These are phyloP conservation scores for Willaertia magna DNA, from an alignment of 208 protist species.

Conservation along the genomic window DNA sequence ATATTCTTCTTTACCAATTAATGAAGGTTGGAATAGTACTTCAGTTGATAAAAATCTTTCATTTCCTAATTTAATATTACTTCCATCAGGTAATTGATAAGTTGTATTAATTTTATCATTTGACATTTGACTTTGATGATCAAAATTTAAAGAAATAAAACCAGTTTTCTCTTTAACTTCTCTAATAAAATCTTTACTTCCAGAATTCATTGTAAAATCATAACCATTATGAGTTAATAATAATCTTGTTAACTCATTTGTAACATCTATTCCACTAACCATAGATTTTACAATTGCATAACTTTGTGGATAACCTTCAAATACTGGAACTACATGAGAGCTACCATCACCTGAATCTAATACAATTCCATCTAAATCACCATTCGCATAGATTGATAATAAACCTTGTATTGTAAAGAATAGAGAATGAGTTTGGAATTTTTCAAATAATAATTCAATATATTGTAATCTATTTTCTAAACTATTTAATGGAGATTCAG, in stretches of 20 bases:
- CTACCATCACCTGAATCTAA: conserved; percentile 96
- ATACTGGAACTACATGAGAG: conserved; percentile 94
- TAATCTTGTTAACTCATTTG: conserved; percentile 79
- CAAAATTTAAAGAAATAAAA: conserved; percentile 53
- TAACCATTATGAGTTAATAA: conserved; percentile 55
- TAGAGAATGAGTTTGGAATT: conserved; percentile 76
- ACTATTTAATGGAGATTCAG: conserved; percentile 85
- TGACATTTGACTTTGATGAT: conserved; percentile 14
- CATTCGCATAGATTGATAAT: conserved; percentile 88
- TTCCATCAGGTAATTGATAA: conserved; percentile 40
- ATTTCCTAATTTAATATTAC: conserved; percentile 64
- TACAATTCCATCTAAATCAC: conserved; percentile 90
- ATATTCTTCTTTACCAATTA: conserved; percentile 75
- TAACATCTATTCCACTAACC: conserved; percentile 90
- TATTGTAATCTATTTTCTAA: conserved; percentile 75
- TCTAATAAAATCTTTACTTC: neutral
- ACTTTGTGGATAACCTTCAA: conserved; percentile 77
- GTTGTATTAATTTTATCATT: neutral
- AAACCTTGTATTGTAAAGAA: conserved; percentile 77
- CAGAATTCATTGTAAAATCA: conserved; percentile 63
- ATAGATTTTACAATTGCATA: conserved; percentile 68
- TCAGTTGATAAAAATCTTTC: conserved; percentile 82
- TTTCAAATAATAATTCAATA: conserved; percentile 90
- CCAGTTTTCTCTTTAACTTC: conserved; percentile 62
- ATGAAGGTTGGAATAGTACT: conserved; percentile 84